Percentiles rank a stretch among this genome's conserved stretches.
Evolutionary conservation across 1,284 basidiomycete genomes (phyloP).

Genomic region (Pterulicium gracile): DNA sequence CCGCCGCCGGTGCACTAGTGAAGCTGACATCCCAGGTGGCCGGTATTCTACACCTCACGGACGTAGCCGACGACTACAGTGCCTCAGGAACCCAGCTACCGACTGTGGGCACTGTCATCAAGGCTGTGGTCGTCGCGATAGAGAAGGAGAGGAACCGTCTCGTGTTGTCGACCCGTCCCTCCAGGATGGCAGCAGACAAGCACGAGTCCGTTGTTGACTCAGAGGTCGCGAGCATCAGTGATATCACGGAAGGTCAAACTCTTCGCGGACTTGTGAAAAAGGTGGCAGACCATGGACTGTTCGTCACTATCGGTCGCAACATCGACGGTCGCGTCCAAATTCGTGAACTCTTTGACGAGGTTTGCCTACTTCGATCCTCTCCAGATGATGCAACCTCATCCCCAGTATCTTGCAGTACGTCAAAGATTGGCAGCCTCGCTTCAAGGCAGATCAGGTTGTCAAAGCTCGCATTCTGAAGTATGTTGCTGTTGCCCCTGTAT

Average conservation of each 20-base stretch:
- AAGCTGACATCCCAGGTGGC: conserved; percentile 63
- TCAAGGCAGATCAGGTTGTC: conserved; percentile 77
- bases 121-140: conserved; percentile 60
- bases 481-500: conserved; percentile 11
- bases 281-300: conserved; percentile 82
- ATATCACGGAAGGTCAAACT: conserved; percentile 64
- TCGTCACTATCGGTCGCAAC: conserved; percentile 75
- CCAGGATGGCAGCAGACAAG: conserved; percentile 47
- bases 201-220: conserved; percentile 49
- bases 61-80: conserved; percentile 68
- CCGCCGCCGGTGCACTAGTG: conserved; percentile 59
- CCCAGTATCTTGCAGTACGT: conserved; percentile 48
- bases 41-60: conserved; percentile 73
- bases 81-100: conserved; percentile 50
- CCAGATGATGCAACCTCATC: neutral
- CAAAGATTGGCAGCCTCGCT: conserved; percentile 89
- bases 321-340: conserved; percentile 91
- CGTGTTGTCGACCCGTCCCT: conserved; percentile 70
- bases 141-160: conserved; percentile 60
- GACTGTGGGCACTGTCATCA: conserved; percentile 53
- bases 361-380: conserved; percentile 22
- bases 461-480: conserved; percentile 77
- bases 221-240: conserved; percentile 53
- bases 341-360: conserved; percentile 85
- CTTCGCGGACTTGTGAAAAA: conserved; percentile 87